Conservation (phyloP, 2,329 filamentous ascomycete species). For the Dothistroma septosporum region DNA sequence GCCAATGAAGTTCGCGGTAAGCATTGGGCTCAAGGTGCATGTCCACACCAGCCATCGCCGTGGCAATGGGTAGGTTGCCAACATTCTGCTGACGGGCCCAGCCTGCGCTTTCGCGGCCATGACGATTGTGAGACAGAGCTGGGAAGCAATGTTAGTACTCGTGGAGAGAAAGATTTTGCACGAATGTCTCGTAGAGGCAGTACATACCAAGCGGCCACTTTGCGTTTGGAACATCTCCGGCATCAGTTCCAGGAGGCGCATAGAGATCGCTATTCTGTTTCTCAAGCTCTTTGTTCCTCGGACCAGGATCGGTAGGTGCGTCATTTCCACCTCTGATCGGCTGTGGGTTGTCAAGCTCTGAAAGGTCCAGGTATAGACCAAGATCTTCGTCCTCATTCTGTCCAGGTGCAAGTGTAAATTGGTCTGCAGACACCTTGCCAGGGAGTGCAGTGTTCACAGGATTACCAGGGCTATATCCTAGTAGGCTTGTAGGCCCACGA, state of each 20-base stretch:
- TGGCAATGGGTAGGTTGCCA: slow-evolving; percentile 38
- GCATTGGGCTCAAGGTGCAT: slow-evolving; percentile 36
- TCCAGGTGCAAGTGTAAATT: slow-evolving; percentile 37
- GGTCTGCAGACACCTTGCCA: slow-evolving; percentile 33
- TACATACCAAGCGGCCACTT: slow-evolving; percentile 40
- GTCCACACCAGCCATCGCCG: slow-evolving; percentile 42
- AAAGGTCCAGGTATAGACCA: slow-evolving; percentile 39
- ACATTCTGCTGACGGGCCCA: slow-evolving; percentile 42
- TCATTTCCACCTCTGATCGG: slow-evolving; percentile 38
- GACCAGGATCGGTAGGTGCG: slow-evolving; percentile 39
- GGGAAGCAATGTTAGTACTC: not conserved
- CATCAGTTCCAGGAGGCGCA: slow-evolving; percentile 38
- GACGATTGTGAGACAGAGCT: slow-evolving; percentile 38
- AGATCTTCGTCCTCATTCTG: slow-evolving; percentile 37
- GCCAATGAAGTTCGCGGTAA: slow-evolving; percentile 36
- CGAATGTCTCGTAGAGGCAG: not conserved
- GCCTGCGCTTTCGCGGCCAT: slow-evolving; percentile 38
- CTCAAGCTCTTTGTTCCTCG: slow-evolving; percentile 35
- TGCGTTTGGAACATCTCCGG: slow-evolving; percentile 38
- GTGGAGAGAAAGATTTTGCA: not conserved
- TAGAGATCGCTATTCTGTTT: slow-evolving; percentile 40
- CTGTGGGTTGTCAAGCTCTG: slow-evolving; percentile 39
- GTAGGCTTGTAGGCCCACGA: slow-evolving; percentile 32
- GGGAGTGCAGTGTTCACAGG: slow-evolving; percentile 31
- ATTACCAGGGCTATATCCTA: slow-evolving; percentile 35